phyloP scores from a whole-genome alignment of 331 rosid species.

The Malus hybrid region DNA sequence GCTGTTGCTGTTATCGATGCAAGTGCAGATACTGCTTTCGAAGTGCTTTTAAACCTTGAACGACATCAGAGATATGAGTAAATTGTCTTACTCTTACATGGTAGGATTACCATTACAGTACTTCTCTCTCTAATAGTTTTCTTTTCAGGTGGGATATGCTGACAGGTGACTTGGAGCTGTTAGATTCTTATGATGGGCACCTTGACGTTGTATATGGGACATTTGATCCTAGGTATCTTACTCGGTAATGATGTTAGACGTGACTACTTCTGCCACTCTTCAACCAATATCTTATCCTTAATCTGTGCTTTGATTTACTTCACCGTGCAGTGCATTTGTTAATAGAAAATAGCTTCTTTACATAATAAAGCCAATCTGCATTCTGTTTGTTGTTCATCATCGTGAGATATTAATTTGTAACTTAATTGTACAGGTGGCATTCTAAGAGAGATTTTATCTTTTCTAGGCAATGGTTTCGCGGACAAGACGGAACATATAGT shows the following conservation, averaged over 20 bases:
- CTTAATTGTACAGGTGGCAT: slow-evolving; percentile 57
- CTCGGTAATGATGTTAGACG: slow-evolving; percentile 49
- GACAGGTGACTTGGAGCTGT: slow-evolving; percentile 73
- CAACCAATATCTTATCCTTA: neutral
- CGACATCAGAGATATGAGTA: slow-evolving; percentile 80
- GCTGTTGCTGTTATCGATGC: slow-evolving; percentile 85
- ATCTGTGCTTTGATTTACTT: neutral
- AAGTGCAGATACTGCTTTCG: slow-evolving; percentile 84
- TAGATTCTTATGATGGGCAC: slow-evolving; percentile 83
- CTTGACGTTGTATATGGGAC: slow-evolving; percentile 85
- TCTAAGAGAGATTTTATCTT: slow-evolving; percentile 86
- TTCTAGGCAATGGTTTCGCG: slow-evolving; percentile 94
- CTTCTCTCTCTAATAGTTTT: slow-evolving; percentile 10
- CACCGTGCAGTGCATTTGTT: neutral
- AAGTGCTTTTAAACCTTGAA: slow-evolving; percentile 65
- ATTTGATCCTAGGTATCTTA: slow-evolving; percentile 77
- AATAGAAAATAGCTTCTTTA: neutral
- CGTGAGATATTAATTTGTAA: neutral
- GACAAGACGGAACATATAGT: slow-evolving; percentile 97
- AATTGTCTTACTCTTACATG: slow-evolving; percentile 18
- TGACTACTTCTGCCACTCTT: slow-evolving; percentile 1
- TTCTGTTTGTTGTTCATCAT: slow-evolving; percentile 3
- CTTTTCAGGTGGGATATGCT: slow-evolving; percentile 91
- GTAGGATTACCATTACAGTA: neutral
- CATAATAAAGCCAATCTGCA: neutral